phyloP scores from a whole-genome alignment of 805 yeast genomes.

The Cyberlindnera americana region DNA sequence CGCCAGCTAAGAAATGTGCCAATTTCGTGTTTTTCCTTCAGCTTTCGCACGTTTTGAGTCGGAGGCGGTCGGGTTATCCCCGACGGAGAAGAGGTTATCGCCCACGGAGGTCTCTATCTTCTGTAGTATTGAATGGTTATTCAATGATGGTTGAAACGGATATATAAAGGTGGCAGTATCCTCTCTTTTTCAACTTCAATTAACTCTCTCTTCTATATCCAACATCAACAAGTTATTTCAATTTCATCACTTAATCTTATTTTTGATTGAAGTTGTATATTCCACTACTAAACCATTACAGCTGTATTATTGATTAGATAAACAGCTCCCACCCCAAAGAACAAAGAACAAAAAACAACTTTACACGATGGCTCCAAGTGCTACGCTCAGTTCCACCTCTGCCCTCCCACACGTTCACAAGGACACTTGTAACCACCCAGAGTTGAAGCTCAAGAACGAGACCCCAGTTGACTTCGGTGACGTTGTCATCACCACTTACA shows the following conservation, averaged over 20 bases:
- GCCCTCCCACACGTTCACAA: conserved; percentile 10
- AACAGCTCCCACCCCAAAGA: background rate
- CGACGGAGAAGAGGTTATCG: conserved; percentile 9
- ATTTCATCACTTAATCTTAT: too few relatives aligned
- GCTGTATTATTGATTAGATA: too few relatives aligned
- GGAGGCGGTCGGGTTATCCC: conserved; percentile 3
- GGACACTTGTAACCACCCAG: conserved; percentile 11
- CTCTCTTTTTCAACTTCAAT: too few relatives aligned
- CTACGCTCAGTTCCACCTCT: conserved; percentile 14
- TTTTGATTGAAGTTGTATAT: too few relatives aligned
- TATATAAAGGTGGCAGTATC: too few relatives aligned
- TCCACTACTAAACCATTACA: too few relatives aligned
- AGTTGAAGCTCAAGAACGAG: conserved; percentile 21
- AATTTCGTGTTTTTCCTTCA: too few relatives aligned
- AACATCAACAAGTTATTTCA: too few relatives aligned
- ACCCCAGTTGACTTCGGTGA: conserved; percentile 21
- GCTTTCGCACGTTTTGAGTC: too few relatives aligned
- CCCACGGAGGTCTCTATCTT: conserved; percentile 11
- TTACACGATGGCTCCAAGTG: conserved; percentile 29
- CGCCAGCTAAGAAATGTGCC: too few relatives aligned
- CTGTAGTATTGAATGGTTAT: background rate
- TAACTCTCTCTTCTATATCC: too few relatives aligned
- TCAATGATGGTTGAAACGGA: too few relatives aligned
- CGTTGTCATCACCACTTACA: conserved; percentile 49
- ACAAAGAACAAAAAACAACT: background rate